Evolutionary conservation across 345 rosid genomes (phyloP).

Genomic region (Hibiscus mutabilis): DNA sequence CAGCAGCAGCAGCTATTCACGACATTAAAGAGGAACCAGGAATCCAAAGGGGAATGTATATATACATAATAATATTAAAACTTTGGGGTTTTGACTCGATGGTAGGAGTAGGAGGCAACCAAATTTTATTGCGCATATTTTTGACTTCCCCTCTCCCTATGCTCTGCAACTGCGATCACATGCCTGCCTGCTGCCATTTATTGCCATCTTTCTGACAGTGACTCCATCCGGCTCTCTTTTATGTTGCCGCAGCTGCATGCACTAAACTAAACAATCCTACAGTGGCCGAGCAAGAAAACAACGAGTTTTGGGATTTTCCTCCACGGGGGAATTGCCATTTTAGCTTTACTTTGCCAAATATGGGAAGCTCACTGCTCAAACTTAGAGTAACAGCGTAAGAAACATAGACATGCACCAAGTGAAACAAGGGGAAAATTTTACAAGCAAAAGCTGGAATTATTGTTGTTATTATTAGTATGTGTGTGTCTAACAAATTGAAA

Average conservation of each 20-base stretch:
- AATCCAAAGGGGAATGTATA: conserved; percentile 5
- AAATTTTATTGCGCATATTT: conserved; percentile 16
- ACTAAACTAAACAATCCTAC: neutral
- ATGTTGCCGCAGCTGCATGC: neutral
- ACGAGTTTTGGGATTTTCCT: neutral
- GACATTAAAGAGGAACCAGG: neutral
- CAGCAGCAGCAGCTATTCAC: neutral
- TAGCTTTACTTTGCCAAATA: neutral
- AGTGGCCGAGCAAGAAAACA: neutral
- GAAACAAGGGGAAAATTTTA: neutral
- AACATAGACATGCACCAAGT: neutral
- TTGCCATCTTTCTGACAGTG: conserved; percentile 9
- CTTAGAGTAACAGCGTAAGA: neutral
- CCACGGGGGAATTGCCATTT: neutral
- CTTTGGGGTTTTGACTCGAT: neutral
- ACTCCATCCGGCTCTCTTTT: neutral
- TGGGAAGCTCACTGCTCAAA: neutral
- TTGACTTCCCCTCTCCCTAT: neutral
- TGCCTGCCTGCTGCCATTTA: conserved; percentile 19
- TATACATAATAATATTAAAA: neutral
- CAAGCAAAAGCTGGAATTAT: neutral
- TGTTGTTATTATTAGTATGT: neutral
- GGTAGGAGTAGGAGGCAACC: conserved; percentile 1
- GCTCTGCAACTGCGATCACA: neutral
- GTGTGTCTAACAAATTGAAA: neutral